These are phyloP conservation scores for Paramecium tetraurelia DNA, from an alignment of 73 alveolate genomes.

Conservation along the genomic window DNA sequence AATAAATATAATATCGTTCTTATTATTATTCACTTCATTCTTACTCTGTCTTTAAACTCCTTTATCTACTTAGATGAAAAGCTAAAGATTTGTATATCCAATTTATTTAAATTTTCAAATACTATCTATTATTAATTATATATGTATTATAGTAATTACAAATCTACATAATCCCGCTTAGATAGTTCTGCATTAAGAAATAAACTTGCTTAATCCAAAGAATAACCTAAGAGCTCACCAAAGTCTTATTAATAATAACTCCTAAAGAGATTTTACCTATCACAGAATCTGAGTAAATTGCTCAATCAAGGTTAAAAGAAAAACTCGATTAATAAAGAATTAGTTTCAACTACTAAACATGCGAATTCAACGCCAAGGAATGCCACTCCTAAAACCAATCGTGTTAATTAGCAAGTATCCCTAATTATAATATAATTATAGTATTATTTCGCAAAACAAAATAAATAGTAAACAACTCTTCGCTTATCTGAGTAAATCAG, in stretches of 20 bases:
- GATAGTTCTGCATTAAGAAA: not conserved
- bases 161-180: not conserved
- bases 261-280: not conserved
- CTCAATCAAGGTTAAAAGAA: not conserved
- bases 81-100: not conserved
- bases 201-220: not conserved
- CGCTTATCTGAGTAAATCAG: not conserved
- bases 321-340: not conserved
- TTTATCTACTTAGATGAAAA: not conserved
- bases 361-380: not conserved
- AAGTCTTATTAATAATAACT: not conserved
- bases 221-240: not conserved
- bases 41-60: not conserved
- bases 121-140: not conserved
- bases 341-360: not conserved
- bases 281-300: not conserved
- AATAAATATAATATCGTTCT: not conserved
- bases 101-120: not conserved
- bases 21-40: not conserved
- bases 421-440: not conserved
- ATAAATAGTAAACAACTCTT: not conserved
- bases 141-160: not conserved
- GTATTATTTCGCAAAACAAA: not conserved
- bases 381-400: not conserved
- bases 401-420: not conserved